Evolutionary conservation across 2,329 filamentous ascomycete genomes (phyloP).

Genomic region (Rosellinia necatrix): DNA sequence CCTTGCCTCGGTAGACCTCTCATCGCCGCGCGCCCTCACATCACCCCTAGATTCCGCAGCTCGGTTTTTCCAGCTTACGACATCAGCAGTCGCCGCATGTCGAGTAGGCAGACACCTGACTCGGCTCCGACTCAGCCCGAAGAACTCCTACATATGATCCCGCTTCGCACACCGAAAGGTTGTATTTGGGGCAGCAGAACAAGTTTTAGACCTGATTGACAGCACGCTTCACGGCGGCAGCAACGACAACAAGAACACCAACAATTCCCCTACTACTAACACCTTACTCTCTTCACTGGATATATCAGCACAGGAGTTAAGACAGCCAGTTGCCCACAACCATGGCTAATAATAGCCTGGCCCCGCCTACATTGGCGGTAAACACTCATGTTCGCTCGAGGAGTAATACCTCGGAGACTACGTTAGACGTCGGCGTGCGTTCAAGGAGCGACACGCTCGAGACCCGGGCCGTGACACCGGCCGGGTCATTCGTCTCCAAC

Average conservation of each 20-base stretch:
- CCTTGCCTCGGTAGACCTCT: conserved; percentile 3
- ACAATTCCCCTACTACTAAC: not conserved
- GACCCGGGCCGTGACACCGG: conserved; percentile 36
- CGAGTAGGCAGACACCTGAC: conserved; percentile 18
- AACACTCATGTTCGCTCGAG: conserved; percentile 36
- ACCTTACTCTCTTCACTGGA: too few species aligned
- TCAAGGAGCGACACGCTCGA: conserved; percentile 34
- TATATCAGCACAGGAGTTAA: not conserved
- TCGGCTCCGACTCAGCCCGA: conserved; percentile 10
- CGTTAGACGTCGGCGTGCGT: conserved; percentile 33
- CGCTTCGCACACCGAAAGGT: conserved; percentile 6
- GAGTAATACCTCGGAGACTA: conserved; percentile 27
- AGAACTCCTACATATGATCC: conserved; percentile 17
- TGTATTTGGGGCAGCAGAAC: not conserved
- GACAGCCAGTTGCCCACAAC: not conserved
- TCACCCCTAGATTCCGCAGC: conserved; percentile 4
- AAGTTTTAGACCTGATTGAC: not conserved
- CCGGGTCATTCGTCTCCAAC: conserved; percentile 39
- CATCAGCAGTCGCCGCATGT: conserved; percentile 22
- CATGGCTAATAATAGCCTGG: conserved; percentile 36
- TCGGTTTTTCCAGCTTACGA: conserved; percentile 5
- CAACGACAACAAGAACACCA: not conserved
- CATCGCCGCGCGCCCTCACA: not conserved
- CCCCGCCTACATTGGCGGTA: conserved; percentile 36
- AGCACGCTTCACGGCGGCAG: not conserved